Conservation (phyloP, 208 protist genomes). For the Wallacemonas sp. region DNA sequence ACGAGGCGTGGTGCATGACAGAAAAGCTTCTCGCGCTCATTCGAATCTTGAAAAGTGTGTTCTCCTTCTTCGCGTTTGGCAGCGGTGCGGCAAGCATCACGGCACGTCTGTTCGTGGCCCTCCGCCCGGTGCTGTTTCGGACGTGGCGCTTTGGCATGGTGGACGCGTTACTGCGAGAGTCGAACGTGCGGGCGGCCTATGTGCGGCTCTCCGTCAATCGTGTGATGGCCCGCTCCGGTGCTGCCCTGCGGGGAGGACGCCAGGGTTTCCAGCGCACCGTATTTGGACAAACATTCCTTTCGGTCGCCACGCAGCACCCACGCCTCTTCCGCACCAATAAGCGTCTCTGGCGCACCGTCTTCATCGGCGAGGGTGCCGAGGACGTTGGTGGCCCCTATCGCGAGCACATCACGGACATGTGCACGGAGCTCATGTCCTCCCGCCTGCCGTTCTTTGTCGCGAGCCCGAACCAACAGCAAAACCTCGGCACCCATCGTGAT, state of each 20-base stretch:
- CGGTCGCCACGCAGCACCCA: slow-evolving; percentile 66
- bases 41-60: slow-evolving; percentile 64
- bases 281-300: slow-evolving; percentile 88
- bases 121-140: slow-evolving; percentile 68
- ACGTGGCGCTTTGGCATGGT: slow-evolving; percentile 62
- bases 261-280: slow-evolving; percentile 66
- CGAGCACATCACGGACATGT: slow-evolving; percentile 93
- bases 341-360: slow-evolving; percentile 88
- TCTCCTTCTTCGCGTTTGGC: slow-evolving; percentile 79
- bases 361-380: slow-evolving; percentile 93
- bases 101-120: slow-evolving; percentile 64
- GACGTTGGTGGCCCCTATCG: slow-evolving; percentile 93
- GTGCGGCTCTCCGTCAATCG: slow-evolving; percentile 89
- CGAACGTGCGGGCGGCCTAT: slow-evolving; percentile 70
- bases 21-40: slow-evolving; percentile 68
- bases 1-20: slow-evolving; percentile 51
- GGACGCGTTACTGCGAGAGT: slow-evolving; percentile 72
- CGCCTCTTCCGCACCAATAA: slow-evolving; percentile 85
- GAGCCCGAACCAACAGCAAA: slow-evolving; percentile 87
- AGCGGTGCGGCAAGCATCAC: slow-evolving; percentile 38
- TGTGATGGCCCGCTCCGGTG: slow-evolving; percentile 25
- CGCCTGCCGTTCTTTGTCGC: slow-evolving; percentile 89
- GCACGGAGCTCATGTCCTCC: slow-evolving; percentile 85
- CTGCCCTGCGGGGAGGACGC: not conserved
- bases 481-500: slow-evolving; percentile 85